Conservation (phyloP, 371 early-diverging fungal genomes). For the Gilbertella persicaria region DNA sequence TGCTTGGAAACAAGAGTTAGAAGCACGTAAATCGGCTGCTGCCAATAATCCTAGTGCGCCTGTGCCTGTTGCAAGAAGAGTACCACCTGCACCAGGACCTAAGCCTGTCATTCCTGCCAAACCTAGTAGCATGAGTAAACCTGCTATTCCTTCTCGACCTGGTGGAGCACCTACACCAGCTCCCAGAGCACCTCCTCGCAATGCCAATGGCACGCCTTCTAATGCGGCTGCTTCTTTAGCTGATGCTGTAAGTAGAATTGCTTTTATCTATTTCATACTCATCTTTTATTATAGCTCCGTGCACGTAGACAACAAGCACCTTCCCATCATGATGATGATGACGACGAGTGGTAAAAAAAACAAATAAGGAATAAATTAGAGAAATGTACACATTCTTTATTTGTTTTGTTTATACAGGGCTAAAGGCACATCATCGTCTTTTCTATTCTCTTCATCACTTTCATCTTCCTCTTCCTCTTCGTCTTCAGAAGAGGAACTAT, state of each 20-base stretch:
- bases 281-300: slow-evolving; percentile 16
- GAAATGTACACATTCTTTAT: neutral
- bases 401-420: slow-evolving; percentile 22
- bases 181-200: slow-evolving; percentile 49
- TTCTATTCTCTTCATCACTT: slow-evolving; percentile 22
- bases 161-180: slow-evolving; percentile 34
- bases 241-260: slow-evolving; percentile 43
- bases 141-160: slow-evolving; percentile 53
- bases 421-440: slow-evolving; percentile 39
- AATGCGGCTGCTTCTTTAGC: slow-evolving; percentile 47
- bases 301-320: slow-evolving; percentile 30
- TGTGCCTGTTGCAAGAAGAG: slow-evolving; percentile 49
- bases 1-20: slow-evolving; percentile 57
- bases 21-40: slow-evolving; percentile 39
- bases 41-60: slow-evolving; percentile 34
- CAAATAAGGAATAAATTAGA: neutral
- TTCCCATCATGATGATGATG: slow-evolving; percentile 26
- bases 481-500: slow-evolving; percentile 21
- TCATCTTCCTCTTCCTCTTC: slow-evolving; percentile 13
- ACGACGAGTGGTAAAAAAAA: slow-evolving; percentile 16
- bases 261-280: neutral
- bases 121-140: slow-evolving; percentile 44
- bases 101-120: slow-evolving; percentile 55
- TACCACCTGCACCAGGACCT: slow-evolving; percentile 51
- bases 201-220: slow-evolving; percentile 28